Percentiles rank a stretch among this genome's conserved stretches.
Evolutionary conservation across 2,329 filamentous ascomycete genomes (phyloP).

Genomic region (Epicoccum nigrum): DNA sequence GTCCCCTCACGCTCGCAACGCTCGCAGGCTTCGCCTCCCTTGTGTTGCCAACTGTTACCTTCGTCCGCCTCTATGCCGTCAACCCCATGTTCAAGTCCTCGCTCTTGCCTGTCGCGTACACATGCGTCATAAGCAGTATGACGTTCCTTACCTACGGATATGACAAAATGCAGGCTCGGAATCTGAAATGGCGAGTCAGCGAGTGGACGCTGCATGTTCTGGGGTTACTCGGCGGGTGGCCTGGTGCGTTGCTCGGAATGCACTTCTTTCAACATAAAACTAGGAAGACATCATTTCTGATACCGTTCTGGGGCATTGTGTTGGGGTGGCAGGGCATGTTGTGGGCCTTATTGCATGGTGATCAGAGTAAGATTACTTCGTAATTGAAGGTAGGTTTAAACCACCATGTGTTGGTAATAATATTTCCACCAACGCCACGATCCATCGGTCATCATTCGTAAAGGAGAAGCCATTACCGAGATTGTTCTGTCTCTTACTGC

Average conservation of each 20-base stretch:
- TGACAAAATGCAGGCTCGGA: slow-evolving; percentile 45
- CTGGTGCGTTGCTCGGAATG: slow-evolving; percentile 41
- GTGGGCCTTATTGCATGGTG: slow-evolving; percentile 18
- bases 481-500: slow-evolving; percentile 15
- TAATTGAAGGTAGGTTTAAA: slow-evolving; percentile 8
- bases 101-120: slow-evolving; percentile 25
- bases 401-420: slow-evolving; percentile 2
- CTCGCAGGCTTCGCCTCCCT: slow-evolving; percentile 43
- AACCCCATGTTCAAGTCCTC: slow-evolving; percentile 17
- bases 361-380: slow-evolving; percentile 12
- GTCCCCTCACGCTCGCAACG: slow-evolving; percentile 37
- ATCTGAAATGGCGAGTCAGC: slow-evolving; percentile 40
- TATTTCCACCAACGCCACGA: slow-evolving; percentile 7
- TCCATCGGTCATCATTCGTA: slow-evolving; percentile 5
- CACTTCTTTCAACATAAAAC: slow-evolving; percentile 49
- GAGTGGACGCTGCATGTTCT: slow-evolving; percentile 40
- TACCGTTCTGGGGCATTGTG: slow-evolving; percentile 42
- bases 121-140: slow-evolving; percentile 23
- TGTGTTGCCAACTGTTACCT: slow-evolving; percentile 62
- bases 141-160: slow-evolving; percentile 45
- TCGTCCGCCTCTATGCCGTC: slow-evolving; percentile 46
- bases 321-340: slow-evolving; percentile 36
- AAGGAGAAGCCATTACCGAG: slow-evolving; percentile 12
- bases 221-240: slow-evolving; percentile 42
- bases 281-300: slow-evolving; percentile 36